Evolutionary conservation across 139 green algal species (phyloP), one percentile per base, ranked within the genome.

Genomic region (Picochlorum sp.): DNA sequence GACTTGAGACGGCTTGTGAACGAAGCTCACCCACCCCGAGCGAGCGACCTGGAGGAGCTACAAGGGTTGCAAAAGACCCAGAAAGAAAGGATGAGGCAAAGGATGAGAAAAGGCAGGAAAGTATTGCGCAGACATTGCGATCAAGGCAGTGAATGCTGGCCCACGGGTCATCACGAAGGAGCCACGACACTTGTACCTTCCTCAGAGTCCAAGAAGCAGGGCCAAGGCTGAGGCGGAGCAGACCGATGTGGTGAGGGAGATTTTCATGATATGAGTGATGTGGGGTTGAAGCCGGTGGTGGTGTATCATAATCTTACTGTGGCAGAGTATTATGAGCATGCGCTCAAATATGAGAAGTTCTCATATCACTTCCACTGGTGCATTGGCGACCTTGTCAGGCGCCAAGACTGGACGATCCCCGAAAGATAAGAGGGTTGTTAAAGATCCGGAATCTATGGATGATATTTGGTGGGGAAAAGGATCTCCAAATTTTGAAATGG

Each of bases 381-480:
- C 90, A 0, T 64, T 97, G 20, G 78, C 84, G 6, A 86, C 86
- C 8, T 72, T 86, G 41, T 91, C 83, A 37, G 88, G 89, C 24
- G 83, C 81, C 24, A 96, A 94, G 79, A 96, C 89, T 50, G 90
- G 91, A 5, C 86, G 91, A 28, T 90, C 75, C 41, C 91, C 91
- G 50, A 83, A 85, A 38, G 91, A 97, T 87, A 97, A 96, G 86
- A 84, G 90, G 45, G 81, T 98, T 8, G 88, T 98, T 61, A 76
- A 81, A 6, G 87, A 97, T 62, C 37, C 79, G 0, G 51, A 54
- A 4, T 86, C 80, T 3, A 69, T 92, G 67, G 66, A 71, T 14
- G 81, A 94, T 66, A 74, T 96, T n/a, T 96, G 89, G 90, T 95
- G 88, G 86, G 65, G 30, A 37, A 74, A 62, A 20, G 84, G 84